These are phyloP conservation scores for Cutaneotrichosporon daszewskae DNA, from an alignment of 1,284 basidiomycete genomes.

Conservation along the genomic window DNA sequence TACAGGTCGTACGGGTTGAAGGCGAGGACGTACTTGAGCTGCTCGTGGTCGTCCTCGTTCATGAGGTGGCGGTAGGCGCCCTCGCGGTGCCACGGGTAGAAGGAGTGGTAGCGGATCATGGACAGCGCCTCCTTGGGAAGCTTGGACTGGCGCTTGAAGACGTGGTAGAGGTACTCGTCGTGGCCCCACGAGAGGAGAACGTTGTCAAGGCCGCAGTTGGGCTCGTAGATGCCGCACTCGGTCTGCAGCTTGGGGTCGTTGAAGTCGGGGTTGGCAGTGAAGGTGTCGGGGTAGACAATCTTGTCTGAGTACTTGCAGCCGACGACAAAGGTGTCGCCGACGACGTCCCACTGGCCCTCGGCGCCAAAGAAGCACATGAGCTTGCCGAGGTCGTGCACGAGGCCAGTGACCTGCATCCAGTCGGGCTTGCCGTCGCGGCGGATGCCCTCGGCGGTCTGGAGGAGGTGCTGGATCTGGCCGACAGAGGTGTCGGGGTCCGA, in stretches of 20 bases:
- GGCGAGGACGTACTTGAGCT: slow-evolving; percentile 36
- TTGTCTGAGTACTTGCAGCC: slow-evolving; percentile 69
- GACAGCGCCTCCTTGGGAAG: slow-evolving; percentile 75
- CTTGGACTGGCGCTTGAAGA: slow-evolving; percentile 27
- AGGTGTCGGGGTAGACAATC: slow-evolving; percentile 74
- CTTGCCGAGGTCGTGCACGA: slow-evolving; percentile 78
- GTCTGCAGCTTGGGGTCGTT: slow-evolving; percentile 65
- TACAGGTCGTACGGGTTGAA: slow-evolving; percentile 67
- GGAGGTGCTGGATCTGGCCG: slow-evolving; percentile 81
- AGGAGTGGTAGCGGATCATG: slow-evolving; percentile 91
- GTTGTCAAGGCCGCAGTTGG: slow-evolving; percentile 77
- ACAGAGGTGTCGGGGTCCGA: slow-evolving; percentile 56
- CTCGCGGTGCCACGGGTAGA: slow-evolving; percentile 89
- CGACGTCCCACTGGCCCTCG: slow-evolving; percentile 81
- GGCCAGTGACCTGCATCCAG: slow-evolving; percentile 70
- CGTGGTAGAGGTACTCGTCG: slow-evolving; percentile 55
- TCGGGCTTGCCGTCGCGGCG: slow-evolving; percentile 75
- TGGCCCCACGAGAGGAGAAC: slow-evolving; percentile 87
- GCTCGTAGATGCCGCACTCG: slow-evolving; percentile 70
- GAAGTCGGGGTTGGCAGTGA: slow-evolving; percentile 66
- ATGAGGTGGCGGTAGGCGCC: slow-evolving; percentile 72
- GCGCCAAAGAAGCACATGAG: slow-evolving; percentile 65
- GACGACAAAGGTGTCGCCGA: slow-evolving; percentile 77
- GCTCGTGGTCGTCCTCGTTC: slow-evolving; percentile 52
- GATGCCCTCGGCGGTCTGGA: slow-evolving; percentile 88